phyloP scores from a whole-genome alignment of 2,329 filamentous ascomycete genomes.

The Trichoderma citrinoviride region DNA sequence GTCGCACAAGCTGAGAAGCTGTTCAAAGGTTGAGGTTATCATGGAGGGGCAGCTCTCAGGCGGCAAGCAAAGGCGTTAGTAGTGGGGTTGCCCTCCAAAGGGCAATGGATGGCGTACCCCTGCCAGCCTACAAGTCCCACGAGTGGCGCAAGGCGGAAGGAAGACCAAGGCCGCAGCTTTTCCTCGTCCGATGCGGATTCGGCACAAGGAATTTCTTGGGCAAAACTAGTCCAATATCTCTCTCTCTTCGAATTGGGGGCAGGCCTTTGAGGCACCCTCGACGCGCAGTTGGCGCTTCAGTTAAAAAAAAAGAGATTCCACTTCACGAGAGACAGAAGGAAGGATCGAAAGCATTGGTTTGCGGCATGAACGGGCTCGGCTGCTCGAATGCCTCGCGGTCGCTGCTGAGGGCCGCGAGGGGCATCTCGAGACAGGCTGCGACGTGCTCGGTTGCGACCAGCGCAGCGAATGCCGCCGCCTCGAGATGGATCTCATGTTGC shows the following conservation, averaged over 20 bases:
- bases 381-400: slow-evolving; percentile 33
- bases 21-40: neutral
- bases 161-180: neutral
- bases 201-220: slow-evolving; percentile 8
- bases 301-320: neutral
- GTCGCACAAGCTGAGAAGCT: neutral
- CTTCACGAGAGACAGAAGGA: neutral
- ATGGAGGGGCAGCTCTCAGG: slow-evolving; percentile 13
- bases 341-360: neutral
- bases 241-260: neutral
- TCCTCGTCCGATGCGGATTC: neutral
- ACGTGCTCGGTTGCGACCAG: slow-evolving; percentile 12
- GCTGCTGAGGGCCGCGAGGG: slow-evolving; percentile 32
- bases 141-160: slow-evolving; percentile 5
- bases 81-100: neutral
- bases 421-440: slow-evolving; percentile 21
- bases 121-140: slow-evolving; percentile 15
- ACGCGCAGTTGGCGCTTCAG: slow-evolving; percentile 21
- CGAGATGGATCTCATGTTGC: slow-evolving; percentile 24
- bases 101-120: neutral
- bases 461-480: slow-evolving; percentile 19
- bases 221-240: neutral
- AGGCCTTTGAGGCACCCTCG: neutral
- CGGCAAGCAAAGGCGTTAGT: neutral
- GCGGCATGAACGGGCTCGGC: slow-evolving; percentile 31